These are phyloP conservation scores for Pseudogymnoascus sp. DNA, from an alignment of 2,329 filamentous ascomycete species.

Conservation along the genomic window DNA sequence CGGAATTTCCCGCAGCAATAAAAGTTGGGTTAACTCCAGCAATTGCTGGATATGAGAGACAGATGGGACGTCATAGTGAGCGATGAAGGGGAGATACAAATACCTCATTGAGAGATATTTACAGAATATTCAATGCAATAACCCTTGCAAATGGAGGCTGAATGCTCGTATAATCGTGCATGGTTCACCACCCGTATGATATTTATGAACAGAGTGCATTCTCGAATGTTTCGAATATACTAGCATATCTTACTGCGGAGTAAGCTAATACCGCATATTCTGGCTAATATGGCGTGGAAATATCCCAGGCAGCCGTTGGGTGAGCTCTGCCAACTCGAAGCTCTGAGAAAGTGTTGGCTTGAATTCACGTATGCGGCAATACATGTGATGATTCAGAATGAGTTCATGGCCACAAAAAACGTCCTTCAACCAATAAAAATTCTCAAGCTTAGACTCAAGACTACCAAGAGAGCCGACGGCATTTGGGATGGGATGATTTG, in stretches of 20 bases:
- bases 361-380: neutral
- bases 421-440: neutral
- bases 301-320: neutral
- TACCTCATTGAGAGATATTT: slow-evolving; percentile 1
- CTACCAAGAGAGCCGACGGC: neutral
- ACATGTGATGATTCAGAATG: slow-evolving; percentile 3
- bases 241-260: neutral
- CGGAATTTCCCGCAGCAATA: neutral
- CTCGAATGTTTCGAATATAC: neutral
- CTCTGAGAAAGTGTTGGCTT: neutral
- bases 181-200: neutral
- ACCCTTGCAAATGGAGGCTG: neutral
- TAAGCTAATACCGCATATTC: neutral
- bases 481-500: neutral
- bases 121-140: neutral
- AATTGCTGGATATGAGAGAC: neutral
- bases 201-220: neutral
- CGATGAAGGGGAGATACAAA: neutral
- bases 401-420: slow-evolving; percentile 7
- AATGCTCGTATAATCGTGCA: neutral
- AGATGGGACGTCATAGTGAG: neutral
- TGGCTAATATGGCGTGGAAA: neutral
- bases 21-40: neutral
- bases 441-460: neutral
- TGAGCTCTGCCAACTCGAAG: neutral